Percentiles rank a stretch among this genome's conserved stretches.
phyloP scores from a whole-genome alignment of 169 alveolate genomes.

The Cryptosporidium ubiquitum region DNA sequence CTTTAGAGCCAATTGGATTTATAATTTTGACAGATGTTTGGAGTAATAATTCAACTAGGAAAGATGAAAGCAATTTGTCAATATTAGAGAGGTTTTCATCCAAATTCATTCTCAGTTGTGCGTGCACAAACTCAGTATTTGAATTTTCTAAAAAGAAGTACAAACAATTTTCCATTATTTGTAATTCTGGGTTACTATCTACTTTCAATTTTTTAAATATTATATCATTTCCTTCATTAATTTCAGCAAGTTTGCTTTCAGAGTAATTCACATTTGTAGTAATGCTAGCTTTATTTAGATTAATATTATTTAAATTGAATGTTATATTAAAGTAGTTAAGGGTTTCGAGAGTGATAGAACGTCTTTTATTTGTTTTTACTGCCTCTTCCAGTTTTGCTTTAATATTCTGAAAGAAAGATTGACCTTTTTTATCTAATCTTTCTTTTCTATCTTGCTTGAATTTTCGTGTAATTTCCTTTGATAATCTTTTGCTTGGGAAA shows the following conservation, averaged over 20 bases:
- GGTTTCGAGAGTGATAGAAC: neutral
- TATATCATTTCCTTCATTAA: slow-evolving; percentile 5
- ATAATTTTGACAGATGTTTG: slow-evolving; percentile 49
- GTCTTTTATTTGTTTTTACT: slow-evolving; percentile 9
- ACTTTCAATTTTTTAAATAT: slow-evolving; percentile 21
- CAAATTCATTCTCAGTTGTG: slow-evolving; percentile 34
- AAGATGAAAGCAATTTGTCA: slow-evolving; percentile 34
- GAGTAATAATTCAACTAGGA: slow-evolving; percentile 33
- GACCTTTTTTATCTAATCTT: neutral
- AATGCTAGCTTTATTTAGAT: slow-evolving; percentile 16
- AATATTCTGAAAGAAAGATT: neutral
- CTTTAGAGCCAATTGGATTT: neutral
- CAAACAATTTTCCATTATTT: slow-evolving; percentile 6
- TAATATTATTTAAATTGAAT: slow-evolving; percentile 17
- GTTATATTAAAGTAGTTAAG: neutral
- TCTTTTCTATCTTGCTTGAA: slow-evolving; percentile 4
- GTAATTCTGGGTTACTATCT: neutral
- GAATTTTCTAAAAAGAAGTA: slow-evolving; percentile 27
- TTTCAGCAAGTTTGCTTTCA: neutral
- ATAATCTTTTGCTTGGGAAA: slow-evolving; percentile 18
- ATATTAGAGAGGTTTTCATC: neutral
- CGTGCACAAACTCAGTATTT: slow-evolving; percentile 46
- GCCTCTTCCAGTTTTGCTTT: slow-evolving; percentile 10
- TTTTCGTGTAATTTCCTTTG: neutral
- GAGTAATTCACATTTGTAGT: slow-evolving; percentile 6